Evolutionary conservation across 345 rosid genomes (phyloP).

Genomic region (Linum tenue): DNA sequence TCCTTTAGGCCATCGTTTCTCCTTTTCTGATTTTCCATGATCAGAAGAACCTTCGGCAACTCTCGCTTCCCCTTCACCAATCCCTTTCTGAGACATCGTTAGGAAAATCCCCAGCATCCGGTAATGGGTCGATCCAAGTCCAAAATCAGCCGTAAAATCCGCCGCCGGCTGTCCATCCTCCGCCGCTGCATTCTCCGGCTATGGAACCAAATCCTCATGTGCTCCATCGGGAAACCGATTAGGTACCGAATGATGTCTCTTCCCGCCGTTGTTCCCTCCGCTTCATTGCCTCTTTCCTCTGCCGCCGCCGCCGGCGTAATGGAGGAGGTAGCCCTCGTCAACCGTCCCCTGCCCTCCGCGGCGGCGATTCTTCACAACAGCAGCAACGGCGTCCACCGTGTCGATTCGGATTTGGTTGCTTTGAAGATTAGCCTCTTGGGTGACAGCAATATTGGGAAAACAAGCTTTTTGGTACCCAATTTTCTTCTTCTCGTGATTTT

Average conservation of each 20-base stretch:
- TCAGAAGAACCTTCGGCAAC: background rate
- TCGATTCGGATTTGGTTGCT: constrained; percentile 64
- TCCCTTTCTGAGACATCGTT: background rate
- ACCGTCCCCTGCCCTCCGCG: background rate
- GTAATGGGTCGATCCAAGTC: constrained; percentile 27
- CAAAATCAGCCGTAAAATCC: constrained; percentile 33
- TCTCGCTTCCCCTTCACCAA: background rate
- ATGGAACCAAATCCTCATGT: constrained; percentile 36
- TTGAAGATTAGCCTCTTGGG: constrained; percentile 82
- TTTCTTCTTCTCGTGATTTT: background rate
- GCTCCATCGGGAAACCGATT: constrained; percentile 44
- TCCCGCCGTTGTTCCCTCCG: constrained; percentile 19
- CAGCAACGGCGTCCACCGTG: constrained; percentile 8
- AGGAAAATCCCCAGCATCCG: constrained; percentile 18
- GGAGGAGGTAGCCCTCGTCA: background rate
- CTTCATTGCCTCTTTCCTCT: constrained; percentile 1
- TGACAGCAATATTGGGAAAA: constrained; percentile 64
- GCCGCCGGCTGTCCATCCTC: constrained; percentile 40
- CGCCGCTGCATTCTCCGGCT: constrained; percentile 44
- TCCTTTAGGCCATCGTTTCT: constrained; percentile 19
- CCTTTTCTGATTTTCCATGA: background rate
- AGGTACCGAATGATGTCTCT: constrained; percentile 37
- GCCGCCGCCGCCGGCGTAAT: constrained; percentile 4
- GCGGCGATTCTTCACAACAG: constrained; percentile 13
- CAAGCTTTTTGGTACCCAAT: constrained; percentile 57